Evolutionary conservation across 306 rosid species (phyloP).

Genomic region (Dalbergia cochinchinensis): DNA sequence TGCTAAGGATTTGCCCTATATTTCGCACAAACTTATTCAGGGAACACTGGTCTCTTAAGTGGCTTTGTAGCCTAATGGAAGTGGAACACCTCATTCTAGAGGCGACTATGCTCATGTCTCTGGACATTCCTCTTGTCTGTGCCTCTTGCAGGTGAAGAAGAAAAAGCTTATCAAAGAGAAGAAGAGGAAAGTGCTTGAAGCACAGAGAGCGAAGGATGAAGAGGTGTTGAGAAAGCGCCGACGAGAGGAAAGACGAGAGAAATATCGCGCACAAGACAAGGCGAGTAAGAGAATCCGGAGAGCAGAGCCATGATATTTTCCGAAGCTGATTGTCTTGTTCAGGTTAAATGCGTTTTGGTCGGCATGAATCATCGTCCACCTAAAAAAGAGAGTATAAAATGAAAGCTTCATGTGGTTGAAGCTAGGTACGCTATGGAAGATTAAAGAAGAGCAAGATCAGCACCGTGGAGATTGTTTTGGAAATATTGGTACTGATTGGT

Average conservation of each 20-base stretch:
- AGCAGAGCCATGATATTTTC: slow-evolving; percentile 45
- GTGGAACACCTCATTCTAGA: neutral
- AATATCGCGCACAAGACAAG: slow-evolving; percentile 79
- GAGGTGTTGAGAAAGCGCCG: slow-evolving; percentile 69
- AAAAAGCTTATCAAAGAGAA: slow-evolving; percentile 76
- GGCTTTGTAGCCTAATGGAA: slow-evolving; percentile 16
- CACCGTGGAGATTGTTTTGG: slow-evolving; percentile 17
- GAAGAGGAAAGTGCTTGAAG: slow-evolving; percentile 69
- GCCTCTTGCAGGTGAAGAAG: slow-evolving; percentile 67
- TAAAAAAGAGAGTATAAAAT: neutral
- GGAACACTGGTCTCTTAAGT: slow-evolving; percentile 10
- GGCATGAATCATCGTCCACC: neutral
- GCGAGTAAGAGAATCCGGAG: slow-evolving; percentile 69
- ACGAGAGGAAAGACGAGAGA: slow-evolving; percentile 85
- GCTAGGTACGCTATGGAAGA: neutral
- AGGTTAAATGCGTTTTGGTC: neutral
- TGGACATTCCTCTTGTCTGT: slow-evolving; percentile 1
- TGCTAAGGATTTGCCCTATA: neutral
- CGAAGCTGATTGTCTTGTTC: neutral
- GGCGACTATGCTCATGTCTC: neutral
- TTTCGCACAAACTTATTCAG: neutral
- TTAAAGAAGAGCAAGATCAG: slow-evolving; percentile 17
- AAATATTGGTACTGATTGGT: neutral
- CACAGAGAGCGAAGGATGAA: slow-evolving; percentile 75
- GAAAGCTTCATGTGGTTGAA: neutral